Base-by-base conservation (phyloP, 768 basidiomycete species). In the Russula lepida region DNA sequence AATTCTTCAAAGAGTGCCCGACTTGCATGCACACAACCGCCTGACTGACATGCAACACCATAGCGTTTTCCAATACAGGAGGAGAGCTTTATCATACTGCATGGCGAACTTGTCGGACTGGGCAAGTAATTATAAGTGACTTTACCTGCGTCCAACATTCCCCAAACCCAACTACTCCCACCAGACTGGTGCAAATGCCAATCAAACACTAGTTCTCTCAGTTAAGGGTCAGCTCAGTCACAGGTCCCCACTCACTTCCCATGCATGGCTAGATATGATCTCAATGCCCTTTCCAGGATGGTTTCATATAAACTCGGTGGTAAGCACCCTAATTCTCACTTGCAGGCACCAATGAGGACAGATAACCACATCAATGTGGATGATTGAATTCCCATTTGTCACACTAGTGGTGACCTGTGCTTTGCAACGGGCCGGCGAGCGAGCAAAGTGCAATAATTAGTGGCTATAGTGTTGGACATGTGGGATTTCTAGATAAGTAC, bases 221-320 rank as follows among this genome's bases (percentile, higher is more conserved):
- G 60, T 56, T 61, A 61, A 60, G 59, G 59, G 59, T 60, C 56
- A 60, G 54, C 17, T 30, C 54, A 56, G 60, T 61, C 60, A 61
- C 60, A 54, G 51, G 60, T 54, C 8, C 25, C n/a, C 28, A 21
- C 37, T 39, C 33, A 47, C 56, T 57, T 49, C 39, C 37, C 32
- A 25, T 37, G 15, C 60, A n/a, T n/a, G n/a, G n/a, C n/a, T n/a
- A n/a, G n/a, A n/a, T n/a, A n/a, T n/a, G n/a, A n/a, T n/a, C n/a
- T 50, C 60, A 41, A 61, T 61, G 15, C 8, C 50, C 35, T 44
- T 33, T 11, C 19, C 55, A 27, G n/a, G 19, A 28, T 32, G 51
- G 25, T 41, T 48, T 37, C 46, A 57, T 47, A 25, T 53, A 57
- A 56, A 46, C 15, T 32, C 6, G 39, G 35, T 15, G 25, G 1